Conservation (phyloP, 805 yeast species). For the Debaryomyces tyrocola region DNA sequence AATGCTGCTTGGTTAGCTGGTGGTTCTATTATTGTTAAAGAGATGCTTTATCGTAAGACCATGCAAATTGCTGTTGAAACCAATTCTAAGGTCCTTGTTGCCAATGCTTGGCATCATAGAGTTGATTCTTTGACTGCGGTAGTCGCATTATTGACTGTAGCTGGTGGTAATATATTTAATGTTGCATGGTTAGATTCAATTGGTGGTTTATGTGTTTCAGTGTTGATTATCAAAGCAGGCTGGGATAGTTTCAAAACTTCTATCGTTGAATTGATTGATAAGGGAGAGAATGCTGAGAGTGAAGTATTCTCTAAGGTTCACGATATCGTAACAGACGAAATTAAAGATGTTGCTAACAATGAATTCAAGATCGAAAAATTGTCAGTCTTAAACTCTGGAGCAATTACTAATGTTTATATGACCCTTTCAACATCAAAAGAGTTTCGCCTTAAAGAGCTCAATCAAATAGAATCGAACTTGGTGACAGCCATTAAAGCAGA, state of each 20-base stretch:
- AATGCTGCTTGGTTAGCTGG: slow-evolving; percentile 97
- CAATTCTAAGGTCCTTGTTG: slow-evolving; percentile 86
- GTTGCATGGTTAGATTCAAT: slow-evolving; percentile 86
- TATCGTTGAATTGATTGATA: slow-evolving; percentile 75
- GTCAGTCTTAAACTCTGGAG: slow-evolving; percentile 57
- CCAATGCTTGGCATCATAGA: slow-evolving; percentile 99
- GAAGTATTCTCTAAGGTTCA: slow-evolving; percentile 47
- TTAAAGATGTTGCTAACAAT: slow-evolving; percentile 12
- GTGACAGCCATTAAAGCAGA: slow-evolving; percentile 34
- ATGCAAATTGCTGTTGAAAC: slow-evolving; percentile 72
- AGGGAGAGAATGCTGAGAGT: slow-evolving; percentile 54
- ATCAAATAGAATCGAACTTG: slow-evolving; percentile 31
- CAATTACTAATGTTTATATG: slow-evolving; percentile 46
- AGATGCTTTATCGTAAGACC: slow-evolving; percentile 83
- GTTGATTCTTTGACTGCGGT: slow-evolving; percentile 90
- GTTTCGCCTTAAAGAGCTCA: slow-evolving; percentile 29
- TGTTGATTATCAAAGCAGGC: slow-evolving; percentile 82
- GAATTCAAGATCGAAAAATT: slow-evolving; percentile 40
- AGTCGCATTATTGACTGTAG: slow-evolving; percentile 85
- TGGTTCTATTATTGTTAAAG: slow-evolving; percentile 84
- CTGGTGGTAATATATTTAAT: slow-evolving; percentile 76
- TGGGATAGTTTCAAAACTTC: slow-evolving; percentile 69
- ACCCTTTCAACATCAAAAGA: slow-evolving; percentile 28
- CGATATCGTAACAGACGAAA: slow-evolving; percentile 36
- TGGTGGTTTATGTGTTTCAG: slow-evolving; percentile 87